A percentile compares a stretch with the other conserved stretches of the same genome.
phyloP scores from a whole-genome alignment of 176 grass and related monocot species.

The Cenchrus americanus region DNA sequence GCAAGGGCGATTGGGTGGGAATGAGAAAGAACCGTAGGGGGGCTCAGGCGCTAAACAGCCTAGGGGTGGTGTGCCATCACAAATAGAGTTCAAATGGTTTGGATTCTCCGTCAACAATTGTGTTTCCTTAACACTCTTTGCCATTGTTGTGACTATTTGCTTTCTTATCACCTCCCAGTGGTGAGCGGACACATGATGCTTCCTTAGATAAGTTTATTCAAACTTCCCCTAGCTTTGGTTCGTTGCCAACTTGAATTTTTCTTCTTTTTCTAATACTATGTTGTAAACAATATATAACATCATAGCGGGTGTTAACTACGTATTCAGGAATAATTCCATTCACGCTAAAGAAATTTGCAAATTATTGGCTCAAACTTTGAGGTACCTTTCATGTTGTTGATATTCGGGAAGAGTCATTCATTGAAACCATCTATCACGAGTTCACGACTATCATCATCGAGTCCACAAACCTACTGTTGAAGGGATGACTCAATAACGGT shows the following conservation, averaged over 20 bases:
- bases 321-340: neutral
- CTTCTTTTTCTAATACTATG: neutral
- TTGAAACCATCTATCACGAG: neutral
- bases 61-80: too few relatives aligned
- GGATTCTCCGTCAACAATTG: neutral
- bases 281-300: neutral
- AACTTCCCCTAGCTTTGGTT: neutral
- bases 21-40: neutral
- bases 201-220: neutral
- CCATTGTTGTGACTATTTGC: neutral
- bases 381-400: neutral
- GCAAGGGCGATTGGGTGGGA: too few relatives aligned
- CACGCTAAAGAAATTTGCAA: neutral
- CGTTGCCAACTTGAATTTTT: neutral
- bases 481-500: neutral
- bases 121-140: neutral
- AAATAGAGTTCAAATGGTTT: neutral
- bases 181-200: neutral
- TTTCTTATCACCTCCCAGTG: neutral
- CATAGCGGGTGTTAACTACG: neutral
- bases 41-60: too few relatives aligned
- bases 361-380: neutral
- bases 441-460: neutral
- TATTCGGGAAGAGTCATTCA: neutral
- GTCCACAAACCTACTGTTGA: neutral